phyloP scores from a whole-genome alignment of 2,329 filamentous ascomycete species.

The Beauveria caledonica region DNA sequence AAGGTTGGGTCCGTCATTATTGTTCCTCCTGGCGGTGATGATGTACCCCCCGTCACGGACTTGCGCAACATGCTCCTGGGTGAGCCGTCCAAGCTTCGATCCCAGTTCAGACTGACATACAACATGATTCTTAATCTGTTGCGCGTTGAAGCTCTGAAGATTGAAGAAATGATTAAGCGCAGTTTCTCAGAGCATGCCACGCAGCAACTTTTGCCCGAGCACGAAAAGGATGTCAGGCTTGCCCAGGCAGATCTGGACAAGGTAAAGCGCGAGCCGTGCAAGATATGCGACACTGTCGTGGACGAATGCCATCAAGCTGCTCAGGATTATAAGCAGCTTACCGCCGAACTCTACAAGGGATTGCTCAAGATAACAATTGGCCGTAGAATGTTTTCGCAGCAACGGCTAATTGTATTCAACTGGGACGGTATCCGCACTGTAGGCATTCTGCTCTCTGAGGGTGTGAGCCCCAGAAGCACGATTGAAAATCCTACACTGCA shows the following conservation, averaged over 20 bases:
- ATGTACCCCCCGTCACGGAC: slow-evolving; percentile 77
- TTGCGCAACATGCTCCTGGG: slow-evolving; percentile 92
- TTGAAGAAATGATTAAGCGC: slow-evolving; percentile 99
- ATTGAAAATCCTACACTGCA: slow-evolving; percentile 59
- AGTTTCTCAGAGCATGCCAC: slow-evolving; percentile 98
- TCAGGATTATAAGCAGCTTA: slow-evolving; percentile 72
- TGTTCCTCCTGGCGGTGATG: slow-evolving; percentile 67
- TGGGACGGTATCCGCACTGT: slow-evolving; percentile 75
- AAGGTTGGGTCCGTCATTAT: slow-evolving; percentile 92
- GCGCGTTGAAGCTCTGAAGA: slow-evolving; percentile 91
- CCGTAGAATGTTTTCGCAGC: slow-evolving; percentile 66
- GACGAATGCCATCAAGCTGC: slow-evolving; percentile 74
- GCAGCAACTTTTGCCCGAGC: slow-evolving; percentile 85
- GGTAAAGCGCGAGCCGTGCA: slow-evolving; percentile 77
- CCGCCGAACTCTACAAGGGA: slow-evolving; percentile 67
- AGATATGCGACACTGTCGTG: slow-evolving; percentile 72
- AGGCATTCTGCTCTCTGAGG: slow-evolving; percentile 72
- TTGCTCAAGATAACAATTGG: slow-evolving; percentile 76
- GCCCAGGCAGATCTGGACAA: slow-evolving; percentile 88
- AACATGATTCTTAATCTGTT: slow-evolving; percentile 98
- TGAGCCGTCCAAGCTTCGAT: slow-evolving; percentile 87
- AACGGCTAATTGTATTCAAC: slow-evolving; percentile 75
- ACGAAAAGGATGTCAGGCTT: slow-evolving; percentile 87
- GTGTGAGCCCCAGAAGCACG: slow-evolving; percentile 52
- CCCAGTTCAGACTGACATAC: slow-evolving; percentile 94